A percentile compares a stretch with the other conserved stretches of the same genome.
phyloP scores from a whole-genome alignment of 2,329 filamentous ascomycete species.

The Phialocephala sp. region DNA sequence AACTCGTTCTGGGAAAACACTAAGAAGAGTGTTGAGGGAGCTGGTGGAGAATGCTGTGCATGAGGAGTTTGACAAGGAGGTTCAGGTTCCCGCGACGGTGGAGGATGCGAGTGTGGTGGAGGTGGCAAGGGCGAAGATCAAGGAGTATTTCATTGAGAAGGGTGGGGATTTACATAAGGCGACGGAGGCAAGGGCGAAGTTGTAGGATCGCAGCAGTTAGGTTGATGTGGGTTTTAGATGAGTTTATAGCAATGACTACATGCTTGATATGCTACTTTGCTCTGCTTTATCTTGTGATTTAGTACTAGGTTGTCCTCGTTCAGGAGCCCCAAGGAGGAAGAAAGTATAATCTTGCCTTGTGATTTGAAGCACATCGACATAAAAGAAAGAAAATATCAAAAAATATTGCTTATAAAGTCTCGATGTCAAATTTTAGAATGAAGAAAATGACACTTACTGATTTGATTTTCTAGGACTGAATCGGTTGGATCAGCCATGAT shows the following conservation, averaged over 20 bases:
- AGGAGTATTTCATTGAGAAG: conserved; percentile 72
- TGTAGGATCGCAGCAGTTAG: conserved; percentile 44
- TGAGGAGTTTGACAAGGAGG: conserved; percentile 73
- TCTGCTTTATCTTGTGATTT: not conserved
- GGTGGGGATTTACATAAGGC: conserved; percentile 37
- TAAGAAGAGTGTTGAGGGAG: conserved; percentile 81
- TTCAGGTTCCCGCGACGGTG: conserved; percentile 81
- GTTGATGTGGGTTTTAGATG: not conserved
- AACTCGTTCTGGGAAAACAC: conserved; percentile 89
- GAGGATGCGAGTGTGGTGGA: conserved; percentile 80
- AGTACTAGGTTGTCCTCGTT: too few species aligned
- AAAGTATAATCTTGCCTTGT: too few species aligned
- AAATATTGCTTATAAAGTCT: not conserved
- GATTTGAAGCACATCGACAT: too few species aligned
- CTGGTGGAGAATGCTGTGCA: conserved; percentile 81
- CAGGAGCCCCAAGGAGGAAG: too few species aligned
- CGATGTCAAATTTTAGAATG: not conserved
- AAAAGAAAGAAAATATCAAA: not conserved
- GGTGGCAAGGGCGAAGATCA: conserved; percentile 72
- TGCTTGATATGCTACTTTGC: not conserved
- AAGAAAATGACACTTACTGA: not conserved
- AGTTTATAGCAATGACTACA: not conserved
- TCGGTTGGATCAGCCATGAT: too few species aligned
- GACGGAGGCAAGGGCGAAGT: conserved; percentile 50
- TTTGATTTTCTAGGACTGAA: not conserved